Evolutionary conservation across 257 asterid genomes (phyloP).

Genomic region (Plectranthus barbatus): DNA sequence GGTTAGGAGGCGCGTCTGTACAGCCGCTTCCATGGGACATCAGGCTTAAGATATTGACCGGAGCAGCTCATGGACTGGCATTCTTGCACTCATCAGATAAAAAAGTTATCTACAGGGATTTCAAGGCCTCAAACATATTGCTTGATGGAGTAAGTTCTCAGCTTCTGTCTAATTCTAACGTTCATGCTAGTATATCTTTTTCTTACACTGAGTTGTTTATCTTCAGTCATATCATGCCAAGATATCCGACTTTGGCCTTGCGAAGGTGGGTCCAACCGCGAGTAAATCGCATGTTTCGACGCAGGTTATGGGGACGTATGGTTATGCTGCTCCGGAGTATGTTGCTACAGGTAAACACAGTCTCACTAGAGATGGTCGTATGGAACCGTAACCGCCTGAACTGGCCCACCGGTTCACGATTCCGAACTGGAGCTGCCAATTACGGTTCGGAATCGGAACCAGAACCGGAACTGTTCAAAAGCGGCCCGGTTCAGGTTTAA

Average conservation of each 20-base stretch:
- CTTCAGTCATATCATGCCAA: slow-evolving; percentile 41
- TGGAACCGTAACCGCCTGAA: too few relatives aligned
- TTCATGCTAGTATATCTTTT: too few relatives aligned
- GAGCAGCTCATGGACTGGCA: slow-evolving; percentile 49
- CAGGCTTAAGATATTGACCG: slow-evolving; percentile 41
- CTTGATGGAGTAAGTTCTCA: slow-evolving; percentile 34
- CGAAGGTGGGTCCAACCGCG: slow-evolving; percentile 44
- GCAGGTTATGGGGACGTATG: slow-evolving; percentile 46
- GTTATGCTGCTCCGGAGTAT: slow-evolving; percentile 52
- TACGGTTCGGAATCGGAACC: too few relatives aligned
- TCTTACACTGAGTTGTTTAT: neutral
- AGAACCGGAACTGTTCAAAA: too few relatives aligned
- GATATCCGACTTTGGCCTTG: slow-evolving; percentile 52
- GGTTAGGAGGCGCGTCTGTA: slow-evolving; percentile 39
- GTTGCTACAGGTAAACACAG: slow-evolving; percentile 46
- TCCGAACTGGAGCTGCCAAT: too few relatives aligned
- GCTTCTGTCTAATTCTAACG: too few relatives aligned
- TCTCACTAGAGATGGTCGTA: too few relatives aligned
- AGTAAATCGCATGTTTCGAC: slow-evolving; percentile 45
- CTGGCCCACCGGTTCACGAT: too few relatives aligned
- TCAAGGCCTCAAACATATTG: slow-evolving; percentile 54
- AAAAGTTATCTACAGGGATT: slow-evolving; percentile 42
- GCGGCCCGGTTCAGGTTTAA: too few relatives aligned
- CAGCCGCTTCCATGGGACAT: slow-evolving; percentile 45
- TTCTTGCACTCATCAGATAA: slow-evolving; percentile 38